These are phyloP conservation scores for Rhodofomes roseus DNA, from an alignment of 1,284 basidiomycete species.

Conservation along the genomic window DNA sequence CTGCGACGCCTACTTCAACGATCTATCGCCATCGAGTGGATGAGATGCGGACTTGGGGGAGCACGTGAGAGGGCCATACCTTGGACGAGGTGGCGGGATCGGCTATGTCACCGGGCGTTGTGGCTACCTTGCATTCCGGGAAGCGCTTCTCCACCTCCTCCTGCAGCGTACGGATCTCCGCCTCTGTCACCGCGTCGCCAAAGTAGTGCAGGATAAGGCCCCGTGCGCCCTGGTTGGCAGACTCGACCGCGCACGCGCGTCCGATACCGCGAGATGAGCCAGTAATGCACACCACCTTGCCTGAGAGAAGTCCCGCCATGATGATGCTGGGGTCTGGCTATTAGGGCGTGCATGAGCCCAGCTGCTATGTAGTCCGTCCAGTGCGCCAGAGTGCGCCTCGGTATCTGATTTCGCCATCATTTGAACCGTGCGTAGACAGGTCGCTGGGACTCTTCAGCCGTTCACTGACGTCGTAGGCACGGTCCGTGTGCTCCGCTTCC, in stretches of 20 bases:
- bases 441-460: not conserved
- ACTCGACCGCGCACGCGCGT: slow-evolving; percentile 65
- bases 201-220: slow-evolving; percentile 70
- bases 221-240: slow-evolving; percentile 63
- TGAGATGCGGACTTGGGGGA: not conserved
- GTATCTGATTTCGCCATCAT: slow-evolving; percentile 1
- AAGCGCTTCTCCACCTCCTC: slow-evolving; percentile 39
- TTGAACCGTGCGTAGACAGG: not conserved
- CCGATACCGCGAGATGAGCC: slow-evolving; percentile 82
- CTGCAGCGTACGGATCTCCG: slow-evolving; percentile 46
- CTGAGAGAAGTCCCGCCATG: slow-evolving; percentile 39
- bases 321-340: not conserved
- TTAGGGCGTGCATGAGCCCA: not conserved
- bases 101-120: slow-evolving; percentile 68
- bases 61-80: slow-evolving; percentile 30
- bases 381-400: not conserved
- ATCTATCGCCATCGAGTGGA: slow-evolving; percentile 38
- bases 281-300: slow-evolving; percentile 71
- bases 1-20: slow-evolving; percentile 50
- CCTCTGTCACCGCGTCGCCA: slow-evolving; percentile 54
- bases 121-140: slow-evolving; percentile 31
- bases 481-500: slow-evolving; percentile 16
- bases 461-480: slow-evolving; percentile 1
- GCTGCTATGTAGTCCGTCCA: not conserved
- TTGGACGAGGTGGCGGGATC: slow-evolving; percentile 55